Evolutionary conservation across 1,139 yeast species (phyloP), one percentile per base, ranked within the genome.

Genomic region (Yamadazyma blattariae): DNA sequence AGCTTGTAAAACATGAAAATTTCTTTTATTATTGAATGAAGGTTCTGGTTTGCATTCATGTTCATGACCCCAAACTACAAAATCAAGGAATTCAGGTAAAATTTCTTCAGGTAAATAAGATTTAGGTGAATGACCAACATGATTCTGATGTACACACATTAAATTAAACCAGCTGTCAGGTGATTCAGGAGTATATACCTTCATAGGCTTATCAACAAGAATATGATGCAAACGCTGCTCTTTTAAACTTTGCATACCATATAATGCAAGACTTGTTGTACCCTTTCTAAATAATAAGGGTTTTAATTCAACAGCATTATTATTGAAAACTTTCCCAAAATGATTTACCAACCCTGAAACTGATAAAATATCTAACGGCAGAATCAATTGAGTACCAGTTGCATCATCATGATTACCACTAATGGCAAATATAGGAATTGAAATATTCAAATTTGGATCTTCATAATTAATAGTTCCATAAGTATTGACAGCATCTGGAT

Each of bases 381-480:
- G 82, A n/a, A 92, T 64, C 40, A 88, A 63, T 3, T 84, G 85
- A 34, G 81, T 86, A 0, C 98, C 98, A 0, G 96, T 86, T 1
- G 96, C 89, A 60, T 92, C 98, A 57, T 92, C 99, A 57, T 92
- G 99, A 51, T 92, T 92, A 3, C 99, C 99, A 38, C 92, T 81
- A 8, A 94, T 92, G 9, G 94, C 94, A 67, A 92, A 89, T 15
- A 92, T 77, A 0, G 99, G 99, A n/a, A 89, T 76, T 0, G 95
- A 80, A 2, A 92, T 82, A 56, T 92, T 92, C 40, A 88, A 61
- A 57, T 92, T 88, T 3, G 90, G 89, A 55, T 92, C 97, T 51
- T 87, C 95, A 55, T 87, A 92, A 52, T 90, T 89, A 26, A 90
- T 85, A 45, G 84, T 70, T 13, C 76, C 82, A 44, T 71, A 75